These are phyloP conservation scores for Pseudogymnoascus sp. DNA, from an alignment of 2,329 filamentous ascomycete genomes.

Conservation along the genomic window DNA sequence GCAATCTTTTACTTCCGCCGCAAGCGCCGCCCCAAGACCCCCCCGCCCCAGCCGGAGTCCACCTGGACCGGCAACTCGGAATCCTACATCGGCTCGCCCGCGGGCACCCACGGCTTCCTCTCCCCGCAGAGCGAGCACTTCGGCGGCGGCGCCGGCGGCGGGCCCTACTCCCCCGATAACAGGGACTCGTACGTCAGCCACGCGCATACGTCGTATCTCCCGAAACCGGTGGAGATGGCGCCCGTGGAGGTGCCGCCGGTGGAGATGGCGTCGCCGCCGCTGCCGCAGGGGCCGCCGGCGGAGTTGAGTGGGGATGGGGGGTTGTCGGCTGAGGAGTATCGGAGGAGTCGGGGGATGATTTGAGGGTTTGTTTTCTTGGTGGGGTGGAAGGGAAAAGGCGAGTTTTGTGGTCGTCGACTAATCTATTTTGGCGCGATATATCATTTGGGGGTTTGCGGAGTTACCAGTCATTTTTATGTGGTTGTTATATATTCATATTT, in stretches of 20 bases:
- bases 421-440: not conserved
- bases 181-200: not conserved
- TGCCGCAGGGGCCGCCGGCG: not conserved
- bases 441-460: not conserved
- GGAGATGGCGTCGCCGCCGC: not conserved
- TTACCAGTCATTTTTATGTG: not conserved
- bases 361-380: not conserved
- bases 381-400: not conserved
- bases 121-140: constrained; percentile 1
- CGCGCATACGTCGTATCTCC: not conserved
- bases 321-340: not conserved
- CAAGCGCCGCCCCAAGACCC: not conserved
- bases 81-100: not conserved
- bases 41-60: not conserved
- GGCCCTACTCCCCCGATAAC: not conserved
- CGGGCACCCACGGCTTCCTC: not conserved
- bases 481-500: not conserved
- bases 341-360: not conserved
- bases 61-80: not conserved
- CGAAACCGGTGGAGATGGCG: not conserved
- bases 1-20: not conserved
- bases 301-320: not conserved
- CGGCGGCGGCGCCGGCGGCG: not conserved
- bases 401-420: not conserved
- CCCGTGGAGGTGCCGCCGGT: not conserved